Evolutionary conservation across 1,284 basidiomycete species (phyloP), one percentile per base, ranked within the genome.

Genomic region (Malassezia equina): DNA sequence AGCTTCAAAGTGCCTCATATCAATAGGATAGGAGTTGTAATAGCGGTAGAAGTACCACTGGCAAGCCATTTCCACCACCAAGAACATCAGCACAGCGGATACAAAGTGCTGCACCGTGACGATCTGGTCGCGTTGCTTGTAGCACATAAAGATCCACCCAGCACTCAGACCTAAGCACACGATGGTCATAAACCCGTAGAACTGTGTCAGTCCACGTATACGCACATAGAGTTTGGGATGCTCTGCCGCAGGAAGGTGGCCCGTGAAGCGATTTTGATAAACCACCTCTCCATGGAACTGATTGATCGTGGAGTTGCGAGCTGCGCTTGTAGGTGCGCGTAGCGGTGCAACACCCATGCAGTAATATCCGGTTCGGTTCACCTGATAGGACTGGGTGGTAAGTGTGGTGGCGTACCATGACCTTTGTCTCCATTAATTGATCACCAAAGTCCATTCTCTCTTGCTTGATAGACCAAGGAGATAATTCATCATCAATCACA

Each of bases 221-320:
- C 86, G 71, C 74, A 93, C 89, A 60, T 83, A 85, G 68, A 96
- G 86, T 82, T 98, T 99, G n/a, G 93, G 93, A 74, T 95, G 94
- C 75, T 99, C 93, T 2, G 86, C 82, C 3, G 91, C 90, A 3
- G 93, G 83, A 17, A 99, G 80, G 73, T 88, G 82, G 32, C 93
- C 93, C 33, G 86, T 78, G 73, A 96, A 96, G 2, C 80, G 83
- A 75, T 95, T 96, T 65, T 81, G 81, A 80, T 96, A 98, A 42
- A 85, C 78, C 40, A 96, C 85, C 25, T 80, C 77, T 25, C 90
- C 93, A 7, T 79, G 78, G 76, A 91, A 98, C 19, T 31, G 43
- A 11, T 80, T 79, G 69, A 66, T 67, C 13, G 87, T 80, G 7
- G 88, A 88, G 27, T 29, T 40, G 12, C 34, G 11, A 51, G 88